Percentiles rank a stretch among this genome's conserved stretches.
Conservation (phyloP, 805 yeast species). For the Brettanomyces anomalus region DNA sequence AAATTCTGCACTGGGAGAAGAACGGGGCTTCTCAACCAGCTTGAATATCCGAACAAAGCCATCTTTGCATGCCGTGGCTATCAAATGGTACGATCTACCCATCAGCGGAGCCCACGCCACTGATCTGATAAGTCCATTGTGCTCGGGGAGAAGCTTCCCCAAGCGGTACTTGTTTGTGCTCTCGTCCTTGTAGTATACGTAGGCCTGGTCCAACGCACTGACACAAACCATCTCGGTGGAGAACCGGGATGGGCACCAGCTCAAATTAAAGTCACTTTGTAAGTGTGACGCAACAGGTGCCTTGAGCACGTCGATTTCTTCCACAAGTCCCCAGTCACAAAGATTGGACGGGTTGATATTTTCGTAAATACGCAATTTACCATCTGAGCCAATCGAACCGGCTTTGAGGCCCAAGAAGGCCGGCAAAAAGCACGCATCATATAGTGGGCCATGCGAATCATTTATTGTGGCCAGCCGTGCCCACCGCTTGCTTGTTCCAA, state of each 20-base stretch:
- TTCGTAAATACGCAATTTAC: constrained; percentile 76
- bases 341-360: constrained; percentile 86
- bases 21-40: constrained; percentile 36
- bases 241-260: constrained; percentile 88
- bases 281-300: constrained; percentile 71
- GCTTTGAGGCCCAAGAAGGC: constrained; percentile 70
- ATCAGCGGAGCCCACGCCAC: constrained; percentile 96
- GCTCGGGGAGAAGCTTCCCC: constrained; percentile 69
- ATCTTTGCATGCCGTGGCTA: constrained; percentile 95
- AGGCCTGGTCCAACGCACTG: constrained; percentile 81
- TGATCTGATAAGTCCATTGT: constrained; percentile 76
- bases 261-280: constrained; percentile 76
- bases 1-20: constrained; percentile 2
- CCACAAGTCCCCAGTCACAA: constrained; percentile 68
- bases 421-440: constrained; percentile 87
- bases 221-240: constrained; percentile 74
- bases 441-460: constrained; percentile 82
- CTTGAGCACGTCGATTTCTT: constrained; percentile 58
- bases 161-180: constrained; percentile 41
- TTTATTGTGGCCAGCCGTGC: constrained; percentile 62
- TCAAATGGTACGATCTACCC: constrained; percentile 79
- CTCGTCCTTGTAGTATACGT: constrained; percentile 49
- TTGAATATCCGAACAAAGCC: constrained; percentile 85
- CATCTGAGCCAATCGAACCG: constrained; percentile 87
- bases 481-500: constrained; percentile 82